phyloP scores from a whole-genome alignment of 495 filamentous ascomycete genomes.

The Emericellopsis terricola region DNA sequence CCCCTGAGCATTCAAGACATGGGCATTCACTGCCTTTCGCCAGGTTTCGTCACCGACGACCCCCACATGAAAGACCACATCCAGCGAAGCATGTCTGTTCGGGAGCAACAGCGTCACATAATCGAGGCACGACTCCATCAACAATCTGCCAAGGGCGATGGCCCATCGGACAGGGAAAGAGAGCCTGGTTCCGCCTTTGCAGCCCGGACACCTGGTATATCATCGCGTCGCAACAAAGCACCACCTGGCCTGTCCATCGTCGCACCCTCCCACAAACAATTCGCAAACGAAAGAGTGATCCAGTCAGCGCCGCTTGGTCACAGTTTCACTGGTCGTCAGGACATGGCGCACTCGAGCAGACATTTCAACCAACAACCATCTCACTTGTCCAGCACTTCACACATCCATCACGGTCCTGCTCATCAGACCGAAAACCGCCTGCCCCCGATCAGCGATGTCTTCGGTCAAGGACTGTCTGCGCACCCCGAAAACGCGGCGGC shows the following conservation, averaged over 20 bases:
- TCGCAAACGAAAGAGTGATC: slow-evolving; percentile 88
- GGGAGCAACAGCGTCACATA: slow-evolving; percentile 85
- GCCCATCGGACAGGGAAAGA: slow-evolving; percentile 22
- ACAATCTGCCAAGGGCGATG: slow-evolving; percentile 60
- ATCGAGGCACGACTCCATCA: slow-evolving; percentile 86
- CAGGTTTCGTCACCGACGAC: slow-evolving; percentile 89
- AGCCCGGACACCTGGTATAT: slow-evolving; percentile 45
- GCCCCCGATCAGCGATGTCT: slow-evolving; percentile 88
- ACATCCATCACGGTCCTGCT: slow-evolving; percentile 83
- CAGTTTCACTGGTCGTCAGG: slow-evolving; percentile 81
- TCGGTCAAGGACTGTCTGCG: slow-evolving; percentile 64
- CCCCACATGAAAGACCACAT: slow-evolving; percentile 92
- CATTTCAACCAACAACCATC: slow-evolving; percentile 75
- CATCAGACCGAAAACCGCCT: slow-evolving; percentile 82
- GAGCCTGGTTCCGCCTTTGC: slow-evolving; percentile 24
- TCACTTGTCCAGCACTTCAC: slow-evolving; percentile 68
- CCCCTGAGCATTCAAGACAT: slow-evolving; percentile 72
- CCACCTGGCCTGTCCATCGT: slow-evolving; percentile 87
- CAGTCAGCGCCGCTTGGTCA: slow-evolving; percentile 94
- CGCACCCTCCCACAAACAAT: slow-evolving; percentile 88
- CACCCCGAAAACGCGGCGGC: slow-evolving; percentile 23
- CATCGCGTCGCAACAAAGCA: slow-evolving; percentile 56
- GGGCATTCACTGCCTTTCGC: slow-evolving; percentile 83
- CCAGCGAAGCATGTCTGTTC: slow-evolving; percentile 80
- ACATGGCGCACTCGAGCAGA: slow-evolving; percentile 63